phyloP scores from a whole-genome alignment of 116 monocot species.

The Dioscorea cayenensis region DNA sequence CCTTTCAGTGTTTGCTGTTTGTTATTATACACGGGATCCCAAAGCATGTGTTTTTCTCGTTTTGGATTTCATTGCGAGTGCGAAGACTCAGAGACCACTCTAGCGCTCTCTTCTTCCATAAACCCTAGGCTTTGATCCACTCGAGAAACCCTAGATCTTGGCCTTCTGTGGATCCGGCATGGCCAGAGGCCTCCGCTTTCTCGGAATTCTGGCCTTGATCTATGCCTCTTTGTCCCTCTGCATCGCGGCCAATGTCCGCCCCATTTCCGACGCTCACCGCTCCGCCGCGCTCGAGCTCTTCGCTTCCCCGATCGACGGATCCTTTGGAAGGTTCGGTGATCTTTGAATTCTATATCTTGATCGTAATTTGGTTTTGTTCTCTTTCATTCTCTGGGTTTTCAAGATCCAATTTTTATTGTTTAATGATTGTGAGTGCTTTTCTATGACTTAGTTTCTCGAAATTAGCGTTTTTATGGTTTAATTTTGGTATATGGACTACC shows the following conservation, averaged over 20 bases:
- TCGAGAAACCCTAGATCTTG: not conserved
- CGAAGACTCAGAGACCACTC: not conserved
- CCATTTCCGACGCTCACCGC: constrained; percentile 61
- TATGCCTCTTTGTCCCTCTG: constrained; percentile 3
- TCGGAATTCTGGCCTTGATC: constrained; percentile 18
- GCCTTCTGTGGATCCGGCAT: constrained; percentile 2
- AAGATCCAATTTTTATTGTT: not conserved
- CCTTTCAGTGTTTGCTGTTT: too few species aligned
- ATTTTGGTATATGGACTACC: too few species aligned
- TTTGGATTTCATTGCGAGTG: too few species aligned
- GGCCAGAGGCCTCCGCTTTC: constrained; percentile 6
- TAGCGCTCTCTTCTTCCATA: not conserved
- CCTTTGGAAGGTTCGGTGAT: constrained; percentile 31
- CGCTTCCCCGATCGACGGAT: constrained; percentile 27
- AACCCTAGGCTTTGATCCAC: constrained; percentile 4
- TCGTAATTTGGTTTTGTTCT: not conserved
- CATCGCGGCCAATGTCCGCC: constrained; percentile 20
- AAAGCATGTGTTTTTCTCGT: too few species aligned
- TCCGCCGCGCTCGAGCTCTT: constrained; percentile 58
- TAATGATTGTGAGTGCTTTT: not conserved
- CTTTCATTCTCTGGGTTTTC: not conserved
- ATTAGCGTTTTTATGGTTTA: not conserved
- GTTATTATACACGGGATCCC: too few species aligned
- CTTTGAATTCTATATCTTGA: not conserved
- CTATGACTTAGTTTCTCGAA: not conserved